Percentiles rank a stretch among this genome's conserved stretches.
Evolutionary conservation across 352 stramenopile genomes (phyloP).

Genomic region (Phytophthora sp.): DNA sequence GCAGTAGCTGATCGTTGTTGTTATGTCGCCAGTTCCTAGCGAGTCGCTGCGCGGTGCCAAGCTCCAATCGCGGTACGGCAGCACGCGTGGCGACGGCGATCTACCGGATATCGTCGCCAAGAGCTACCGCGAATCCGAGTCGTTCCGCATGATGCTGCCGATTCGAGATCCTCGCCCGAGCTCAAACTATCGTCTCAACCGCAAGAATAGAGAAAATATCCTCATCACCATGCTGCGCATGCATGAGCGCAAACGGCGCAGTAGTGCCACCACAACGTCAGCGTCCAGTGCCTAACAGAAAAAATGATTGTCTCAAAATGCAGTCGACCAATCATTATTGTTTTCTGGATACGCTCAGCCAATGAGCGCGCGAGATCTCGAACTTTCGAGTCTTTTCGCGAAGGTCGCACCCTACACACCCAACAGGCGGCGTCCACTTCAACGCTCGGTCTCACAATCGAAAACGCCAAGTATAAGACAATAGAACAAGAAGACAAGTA

Average conservation of each 20-base stretch:
- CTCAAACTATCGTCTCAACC: constrained; percentile 47
- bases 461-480: constrained; percentile 28
- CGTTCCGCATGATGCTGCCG: constrained; percentile 65
- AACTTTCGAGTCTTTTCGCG: constrained; percentile 48
- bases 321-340: constrained; percentile 9
- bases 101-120: constrained; percentile 30
- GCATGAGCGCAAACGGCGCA: constrained; percentile 34
- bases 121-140: constrained; percentile 55
- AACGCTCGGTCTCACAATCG: constrained; percentile 23
- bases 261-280: not conserved
- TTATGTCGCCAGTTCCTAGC: constrained; percentile 18
- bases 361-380: constrained; percentile 22
- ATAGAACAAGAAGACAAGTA: constrained; percentile 12
- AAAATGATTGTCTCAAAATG: constrained; percentile 11
- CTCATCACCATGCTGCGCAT: constrained; percentile 64
- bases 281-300: constrained; percentile 4
- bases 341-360: not conserved
- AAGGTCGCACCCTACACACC: constrained; percentile 16
- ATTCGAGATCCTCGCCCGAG: constrained; percentile 52
- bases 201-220: constrained; percentile 53
- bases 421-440: constrained; percentile 23
- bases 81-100: constrained; percentile 43
- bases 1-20: constrained; percentile 1
- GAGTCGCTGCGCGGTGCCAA: constrained; percentile 27
- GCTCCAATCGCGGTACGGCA: constrained; percentile 44